phyloP scores from a whole-genome alignment of 495 filamentous ascomycete species.

The Hyaloscypha bicolor region DNA sequence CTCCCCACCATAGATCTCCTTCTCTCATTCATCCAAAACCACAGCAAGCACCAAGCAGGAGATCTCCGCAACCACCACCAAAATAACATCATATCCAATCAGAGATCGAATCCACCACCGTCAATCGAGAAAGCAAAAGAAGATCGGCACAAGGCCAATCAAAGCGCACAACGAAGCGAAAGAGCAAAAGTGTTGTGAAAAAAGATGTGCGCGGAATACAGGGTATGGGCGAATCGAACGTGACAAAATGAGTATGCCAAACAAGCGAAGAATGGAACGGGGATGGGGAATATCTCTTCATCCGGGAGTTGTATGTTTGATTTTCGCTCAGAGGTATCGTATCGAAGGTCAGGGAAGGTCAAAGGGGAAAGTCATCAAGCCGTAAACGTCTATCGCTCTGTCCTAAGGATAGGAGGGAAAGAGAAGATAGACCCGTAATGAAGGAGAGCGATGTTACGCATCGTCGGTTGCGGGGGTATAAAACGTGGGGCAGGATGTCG shows the following conservation, averaged over 20 bases:
- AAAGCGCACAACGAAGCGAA: background rate
- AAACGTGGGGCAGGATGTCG: slow-evolving; percentile 38
- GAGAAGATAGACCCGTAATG: slow-evolving; percentile 27
- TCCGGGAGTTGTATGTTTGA: too few relatives aligned
- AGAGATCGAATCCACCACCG: background rate
- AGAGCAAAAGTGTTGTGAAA: background rate
- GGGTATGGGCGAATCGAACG: slow-evolving; percentile 30
- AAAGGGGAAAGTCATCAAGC: slow-evolving; percentile 24
- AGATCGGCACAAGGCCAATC: slow-evolving; percentile 12
- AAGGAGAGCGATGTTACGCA: slow-evolving; percentile 31
- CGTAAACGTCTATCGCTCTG: slow-evolving; percentile 27
- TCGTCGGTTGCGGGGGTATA: slow-evolving; percentile 26
- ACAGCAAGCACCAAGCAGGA: slow-evolving; percentile 20
- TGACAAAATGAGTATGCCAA: background rate
- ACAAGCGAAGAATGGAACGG: background rate
- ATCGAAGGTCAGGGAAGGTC: background rate
- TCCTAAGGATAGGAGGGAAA: background rate
- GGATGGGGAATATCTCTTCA: background rate
- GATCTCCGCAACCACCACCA: slow-evolving; percentile 17
- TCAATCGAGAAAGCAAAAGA: background rate
- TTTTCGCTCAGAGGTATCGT: slow-evolving; percentile 8
- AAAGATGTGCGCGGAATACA: slow-evolving; percentile 16
- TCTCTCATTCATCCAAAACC: slow-evolving; percentile 2
- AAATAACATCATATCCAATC: slow-evolving; percentile 2
- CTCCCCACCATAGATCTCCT: slow-evolving; percentile 1